Percentiles rank a stretch among this genome's conserved stretches.
Evolutionary conservation across 768 basidiomycete species (phyloP).

Genomic region (Boletellus emodensis): DNA sequence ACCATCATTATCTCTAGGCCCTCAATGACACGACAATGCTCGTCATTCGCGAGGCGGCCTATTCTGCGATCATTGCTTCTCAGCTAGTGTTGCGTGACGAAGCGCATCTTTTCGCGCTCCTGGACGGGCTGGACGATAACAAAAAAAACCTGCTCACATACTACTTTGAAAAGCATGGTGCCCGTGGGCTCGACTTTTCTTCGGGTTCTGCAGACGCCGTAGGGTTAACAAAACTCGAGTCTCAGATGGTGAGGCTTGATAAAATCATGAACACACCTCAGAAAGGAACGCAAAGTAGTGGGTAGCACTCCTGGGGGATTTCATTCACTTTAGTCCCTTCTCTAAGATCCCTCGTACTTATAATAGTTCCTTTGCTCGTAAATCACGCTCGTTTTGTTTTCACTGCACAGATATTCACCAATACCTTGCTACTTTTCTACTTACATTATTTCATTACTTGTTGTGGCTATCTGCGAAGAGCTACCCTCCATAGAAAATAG

Average conservation of each 20-base stretch:
- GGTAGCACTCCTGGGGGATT: neutral
- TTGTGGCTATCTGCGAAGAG: constrained; percentile 25
- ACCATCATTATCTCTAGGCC: constrained; percentile 40
- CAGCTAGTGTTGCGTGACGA: constrained; percentile 82
- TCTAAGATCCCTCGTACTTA: neutral
- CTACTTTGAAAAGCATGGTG: constrained; percentile 84
- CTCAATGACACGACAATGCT: constrained; percentile 68
- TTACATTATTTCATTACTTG: constrained; percentile 4
- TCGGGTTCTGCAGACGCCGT: constrained; percentile 31
- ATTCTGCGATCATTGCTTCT: constrained; percentile 77
- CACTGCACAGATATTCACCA: constrained; percentile 7
- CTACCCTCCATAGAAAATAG: constrained; percentile 40
- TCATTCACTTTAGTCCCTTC: neutral
- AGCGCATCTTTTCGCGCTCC: constrained; percentile 72
- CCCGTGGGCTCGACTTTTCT: constrained; percentile 45
- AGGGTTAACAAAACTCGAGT: constrained; percentile 68
- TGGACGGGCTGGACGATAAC: constrained; percentile 82
- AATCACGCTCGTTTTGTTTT: constrained; percentile 15
- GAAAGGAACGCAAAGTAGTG: constrained; percentile 22
- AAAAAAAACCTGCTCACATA: constrained; percentile 90
- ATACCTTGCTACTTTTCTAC: constrained; percentile 11
- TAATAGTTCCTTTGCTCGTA: constrained; percentile 1
- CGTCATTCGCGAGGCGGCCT: constrained; percentile 81
- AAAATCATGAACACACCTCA: constrained; percentile 74
- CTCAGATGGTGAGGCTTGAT: constrained; percentile 78